phyloP scores from a whole-genome alignment of 2,329 filamentous ascomycete genomes.

The Huntiella decipiens region DNA sequence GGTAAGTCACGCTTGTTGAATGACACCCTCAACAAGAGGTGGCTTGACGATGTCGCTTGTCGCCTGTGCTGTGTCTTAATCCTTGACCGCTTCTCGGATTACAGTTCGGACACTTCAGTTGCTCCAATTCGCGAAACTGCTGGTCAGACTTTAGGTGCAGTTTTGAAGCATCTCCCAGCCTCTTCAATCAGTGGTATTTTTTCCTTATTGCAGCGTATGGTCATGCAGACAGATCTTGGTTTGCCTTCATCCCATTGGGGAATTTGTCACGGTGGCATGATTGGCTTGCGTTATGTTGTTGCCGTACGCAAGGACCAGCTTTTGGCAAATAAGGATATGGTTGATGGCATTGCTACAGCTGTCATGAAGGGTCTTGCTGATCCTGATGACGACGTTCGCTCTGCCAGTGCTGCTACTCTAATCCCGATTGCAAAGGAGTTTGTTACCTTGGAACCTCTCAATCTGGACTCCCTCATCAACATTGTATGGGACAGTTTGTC shows the following conservation, averaged over 20 bases:
- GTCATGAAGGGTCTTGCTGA: slow-evolving; percentile 92
- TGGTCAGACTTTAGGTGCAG: slow-evolving; percentile 78
- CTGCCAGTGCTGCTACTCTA: slow-evolving; percentile 90
- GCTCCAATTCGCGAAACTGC: slow-evolving; percentile 91
- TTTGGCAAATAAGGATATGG: slow-evolving; percentile 62
- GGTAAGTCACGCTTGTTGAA: slow-evolving; percentile 58
- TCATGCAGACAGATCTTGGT: slow-evolving; percentile 71
- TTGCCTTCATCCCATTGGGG: slow-evolving; percentile 69
- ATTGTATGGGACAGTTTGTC: slow-evolving; percentile 97
- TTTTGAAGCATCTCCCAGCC: slow-evolving; percentile 65
- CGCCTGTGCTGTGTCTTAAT: slow-evolving; percentile 90
- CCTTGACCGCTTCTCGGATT: slow-evolving; percentile 93
- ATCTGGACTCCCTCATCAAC: slow-evolving; percentile 66
- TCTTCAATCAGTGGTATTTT: slow-evolving; percentile 72
- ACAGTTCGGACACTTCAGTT: slow-evolving; percentile 91
- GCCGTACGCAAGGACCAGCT: slow-evolving; percentile 86
- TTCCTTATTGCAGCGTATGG: slow-evolving; percentile 65
- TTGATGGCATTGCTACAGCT: slow-evolving; percentile 79
- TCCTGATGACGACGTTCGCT: slow-evolving; percentile 83
- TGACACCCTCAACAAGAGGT: slow-evolving; percentile 57
- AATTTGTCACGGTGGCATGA: slow-evolving; percentile 95
- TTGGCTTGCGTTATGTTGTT: slow-evolving; percentile 84
- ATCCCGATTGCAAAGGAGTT: slow-evolving; percentile 94
- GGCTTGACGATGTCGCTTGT: slow-evolving; percentile 90
- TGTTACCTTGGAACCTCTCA: slow-evolving; percentile 60